phyloP scores from a whole-genome alignment of 1,139 yeast genomes.

The Kodamaea alishanica region DNA sequence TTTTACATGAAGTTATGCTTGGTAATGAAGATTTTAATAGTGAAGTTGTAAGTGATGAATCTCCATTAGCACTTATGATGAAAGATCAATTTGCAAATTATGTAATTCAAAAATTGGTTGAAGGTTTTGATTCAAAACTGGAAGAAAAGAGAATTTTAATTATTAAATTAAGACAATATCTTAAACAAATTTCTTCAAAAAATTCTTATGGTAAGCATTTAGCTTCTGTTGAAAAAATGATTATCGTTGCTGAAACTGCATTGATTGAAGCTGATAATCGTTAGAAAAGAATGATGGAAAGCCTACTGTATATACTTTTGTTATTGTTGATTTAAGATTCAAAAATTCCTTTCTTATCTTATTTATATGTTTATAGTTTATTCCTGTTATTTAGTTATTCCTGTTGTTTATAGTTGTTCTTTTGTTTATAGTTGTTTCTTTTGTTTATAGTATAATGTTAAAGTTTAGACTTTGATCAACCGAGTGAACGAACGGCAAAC shows the following conservation, averaged over 20 bases:
- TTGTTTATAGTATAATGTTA: no score
- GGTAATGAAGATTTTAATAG: constrained; percentile 42
- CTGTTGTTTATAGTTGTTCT: constrained; percentile 4
- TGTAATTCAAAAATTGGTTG: constrained; percentile 91
- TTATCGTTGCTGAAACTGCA: constrained; percentile 52
- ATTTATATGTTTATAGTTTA: constrained; percentile 3
- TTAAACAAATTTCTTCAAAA: constrained; percentile 53
- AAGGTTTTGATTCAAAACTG: constrained; percentile 63
- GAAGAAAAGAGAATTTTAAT: constrained; percentile 62
- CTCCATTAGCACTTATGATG: constrained; percentile 82
- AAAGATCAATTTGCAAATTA: constrained; percentile 97
- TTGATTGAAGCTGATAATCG: constrained; percentile 35
- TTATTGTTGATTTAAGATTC: not conserved
- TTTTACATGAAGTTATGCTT: constrained; percentile 60
- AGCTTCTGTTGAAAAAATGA: constrained; percentile 81
- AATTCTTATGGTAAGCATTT: constrained; percentile 74
- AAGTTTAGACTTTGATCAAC: no score
- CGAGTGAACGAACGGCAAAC: no score
- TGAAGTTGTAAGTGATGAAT: constrained; percentile 46
- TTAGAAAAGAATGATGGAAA: constrained; percentile 2
- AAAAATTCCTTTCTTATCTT: not conserved
- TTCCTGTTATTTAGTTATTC: no score
- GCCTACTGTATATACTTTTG: constrained; percentile 3
- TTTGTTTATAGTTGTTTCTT: constrained; percentile 4
- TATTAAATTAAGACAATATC: constrained; percentile 57